These are phyloP conservation scores for Macadamia tetraphylla DNA, from an alignment of 164 flowering plant species.

Conservation along the genomic window DNA sequence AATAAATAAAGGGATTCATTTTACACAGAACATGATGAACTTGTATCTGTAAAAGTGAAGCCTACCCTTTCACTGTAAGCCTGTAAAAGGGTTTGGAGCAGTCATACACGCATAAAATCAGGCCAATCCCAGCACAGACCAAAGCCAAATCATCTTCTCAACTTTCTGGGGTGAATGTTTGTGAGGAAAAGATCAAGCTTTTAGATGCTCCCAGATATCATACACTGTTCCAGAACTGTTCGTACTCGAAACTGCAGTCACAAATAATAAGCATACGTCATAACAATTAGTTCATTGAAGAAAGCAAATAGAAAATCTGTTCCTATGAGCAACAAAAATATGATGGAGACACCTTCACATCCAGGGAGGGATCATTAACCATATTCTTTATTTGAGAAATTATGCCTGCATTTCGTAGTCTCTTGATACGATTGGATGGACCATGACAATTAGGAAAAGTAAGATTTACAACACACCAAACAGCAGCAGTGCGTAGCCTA, in stretches of 20 bases:
- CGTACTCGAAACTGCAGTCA: slow-evolving; percentile 67
- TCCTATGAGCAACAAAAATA: not conserved
- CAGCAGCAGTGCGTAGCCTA: slow-evolving; percentile 59
- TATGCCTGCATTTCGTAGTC: slow-evolving; percentile 60
- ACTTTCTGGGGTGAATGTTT: not conserved
- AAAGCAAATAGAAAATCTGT: not conserved
- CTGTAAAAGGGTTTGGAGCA: not conserved
- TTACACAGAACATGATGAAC: not conserved
- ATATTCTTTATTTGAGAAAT: slow-evolving; percentile 64
- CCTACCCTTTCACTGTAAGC: slow-evolving; percentile 1
- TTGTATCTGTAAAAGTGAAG: not conserved
- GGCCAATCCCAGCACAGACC: slow-evolving; percentile 7
- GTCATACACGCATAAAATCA: not conserved
- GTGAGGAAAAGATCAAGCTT: slow-evolving; percentile 11
- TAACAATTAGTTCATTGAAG: not conserved
- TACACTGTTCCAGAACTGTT: slow-evolving; percentile 51
- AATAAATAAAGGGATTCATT: not conserved
- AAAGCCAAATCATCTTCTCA: not conserved
- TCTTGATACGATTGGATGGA: slow-evolving; percentile 43
- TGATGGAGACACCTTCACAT: slow-evolving; percentile 62
- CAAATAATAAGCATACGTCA: not conserved
- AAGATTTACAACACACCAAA: slow-evolving; percentile 81
- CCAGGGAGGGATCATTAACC: slow-evolving; percentile 81
- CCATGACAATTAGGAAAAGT: slow-evolving; percentile 57
- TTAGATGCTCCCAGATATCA: slow-evolving; percentile 30